A percentile compares a stretch with the other conserved stretches of the same genome.
phyloP scores from a whole-genome alignment of 148 eudicot species.

The Tetragonia tetragonoides region DNA sequence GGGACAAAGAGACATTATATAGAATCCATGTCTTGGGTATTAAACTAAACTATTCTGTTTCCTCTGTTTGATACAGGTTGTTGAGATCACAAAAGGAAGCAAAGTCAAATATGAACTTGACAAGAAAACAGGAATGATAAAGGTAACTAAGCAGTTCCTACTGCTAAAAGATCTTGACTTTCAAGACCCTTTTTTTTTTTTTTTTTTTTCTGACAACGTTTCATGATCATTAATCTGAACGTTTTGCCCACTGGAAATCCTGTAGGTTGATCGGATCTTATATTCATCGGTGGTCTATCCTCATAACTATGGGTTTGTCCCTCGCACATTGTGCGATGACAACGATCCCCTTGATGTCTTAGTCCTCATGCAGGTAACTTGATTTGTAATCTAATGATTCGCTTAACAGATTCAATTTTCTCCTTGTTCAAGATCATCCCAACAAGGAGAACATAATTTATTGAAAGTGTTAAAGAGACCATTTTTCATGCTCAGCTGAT shows the following conservation, averaged over 20 bases:
- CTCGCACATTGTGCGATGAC: conserved; percentile 86
- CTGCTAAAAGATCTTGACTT: too few species aligned
- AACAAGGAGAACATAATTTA: too few species aligned
- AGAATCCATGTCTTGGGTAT: too few species aligned
- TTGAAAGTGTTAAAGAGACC: too few species aligned
- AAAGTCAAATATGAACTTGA: conserved; percentile 76
- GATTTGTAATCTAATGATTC: neutral
- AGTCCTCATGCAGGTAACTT: conserved; percentile 79
- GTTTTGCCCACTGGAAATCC: neutral
- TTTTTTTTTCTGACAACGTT: neutral
- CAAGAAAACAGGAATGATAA: conserved; percentile 67
- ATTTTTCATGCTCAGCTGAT: neutral
- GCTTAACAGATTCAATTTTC: too few species aligned
- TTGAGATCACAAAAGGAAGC: conserved; percentile 64
- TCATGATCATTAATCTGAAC: neutral
- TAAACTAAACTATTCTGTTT: too few species aligned
- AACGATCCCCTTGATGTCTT: conserved; percentile 81
- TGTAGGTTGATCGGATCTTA: conserved; percentile 75
- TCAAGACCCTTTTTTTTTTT: too few species aligned
- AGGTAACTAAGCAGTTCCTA: conserved; percentile 28
- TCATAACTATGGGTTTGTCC: conserved; percentile 85
- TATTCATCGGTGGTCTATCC: conserved; percentile 91
- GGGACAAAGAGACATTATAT: too few species aligned
- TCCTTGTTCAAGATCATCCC: neutral
- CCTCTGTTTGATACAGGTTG: conserved; percentile 33